A percentile compares a stretch with the other conserved stretches of the same genome.
These are phyloP conservation scores for Phytophthora citricola DNA, from an alignment of 352 stramenopile genomes.

Conservation along the genomic window DNA sequence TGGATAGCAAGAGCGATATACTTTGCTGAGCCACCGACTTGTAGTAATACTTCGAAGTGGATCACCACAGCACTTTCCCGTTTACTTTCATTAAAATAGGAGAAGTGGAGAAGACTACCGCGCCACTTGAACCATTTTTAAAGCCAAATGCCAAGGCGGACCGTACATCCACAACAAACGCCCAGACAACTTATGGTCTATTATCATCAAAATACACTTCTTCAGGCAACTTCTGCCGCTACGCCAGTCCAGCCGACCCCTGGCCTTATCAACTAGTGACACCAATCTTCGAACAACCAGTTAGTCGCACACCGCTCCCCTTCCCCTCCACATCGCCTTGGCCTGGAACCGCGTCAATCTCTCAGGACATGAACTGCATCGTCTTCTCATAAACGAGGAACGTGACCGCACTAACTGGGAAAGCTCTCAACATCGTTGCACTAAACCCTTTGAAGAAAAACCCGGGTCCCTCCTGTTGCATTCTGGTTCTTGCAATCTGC, in stretches of 20 bases:
- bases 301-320: conserved; percentile 4
- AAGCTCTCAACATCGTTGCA: conserved; percentile 80
- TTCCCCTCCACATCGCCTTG: too few relatives aligned
- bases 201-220: conserved; percentile 21
- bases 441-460: conserved; percentile 88
- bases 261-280: too few relatives aligned
- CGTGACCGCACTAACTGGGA: conserved; percentile 85
- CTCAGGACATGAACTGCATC: conserved; percentile 81
- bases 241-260: not conserved
- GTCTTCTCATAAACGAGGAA: conserved; percentile 89
- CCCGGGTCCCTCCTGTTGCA: conserved; percentile 54
- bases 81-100: too few relatives aligned
- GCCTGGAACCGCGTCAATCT: not conserved
- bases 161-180: too few relatives aligned
- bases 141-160: too few relatives aligned
- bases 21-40: too few relatives aligned
- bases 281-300: too few relatives aligned
- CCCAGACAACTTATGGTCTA: conserved; percentile 6
- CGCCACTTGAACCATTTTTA: too few relatives aligned
- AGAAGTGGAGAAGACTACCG: too few relatives aligned
- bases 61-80: too few relatives aligned
- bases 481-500: conserved; percentile 53
- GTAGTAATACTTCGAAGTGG: too few relatives aligned
- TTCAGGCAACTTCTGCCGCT: not conserved
- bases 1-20: too few relatives aligned